A percentile compares a stretch with the other conserved stretches of the same genome.
Conservation (phyloP, 352 stramenopile species). For the Halophytophthora batemanensis region DNA sequence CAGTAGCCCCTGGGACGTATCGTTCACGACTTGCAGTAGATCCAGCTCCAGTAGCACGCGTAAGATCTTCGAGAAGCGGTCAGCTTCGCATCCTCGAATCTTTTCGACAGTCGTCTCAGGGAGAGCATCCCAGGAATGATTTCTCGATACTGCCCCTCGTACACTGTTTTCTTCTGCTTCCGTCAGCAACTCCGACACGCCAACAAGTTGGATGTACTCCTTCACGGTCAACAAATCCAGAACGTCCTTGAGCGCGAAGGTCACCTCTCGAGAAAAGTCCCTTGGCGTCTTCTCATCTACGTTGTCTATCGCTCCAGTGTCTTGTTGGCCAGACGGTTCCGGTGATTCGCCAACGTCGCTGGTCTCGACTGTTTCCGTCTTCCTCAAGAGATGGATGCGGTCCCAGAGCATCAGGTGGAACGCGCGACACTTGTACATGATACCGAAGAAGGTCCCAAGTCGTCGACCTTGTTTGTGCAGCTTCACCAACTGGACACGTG, state of each 20-base stretch:
- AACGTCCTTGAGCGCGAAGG: slow-evolving; percentile 71
- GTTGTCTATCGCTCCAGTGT: neutral
- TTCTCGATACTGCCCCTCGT: slow-evolving; percentile 33
- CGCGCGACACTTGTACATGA: slow-evolving; percentile 60
- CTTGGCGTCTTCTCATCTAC: neutral
- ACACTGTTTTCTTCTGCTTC: slow-evolving; percentile 63
- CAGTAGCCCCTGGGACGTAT: slow-evolving; percentile 54
- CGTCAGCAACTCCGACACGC: slow-evolving; percentile 56
- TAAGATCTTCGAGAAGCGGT: slow-evolving; percentile 68
- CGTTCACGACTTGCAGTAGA: slow-evolving; percentile 51
- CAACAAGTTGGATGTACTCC: slow-evolving; percentile 75
- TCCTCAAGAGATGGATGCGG: slow-evolving; percentile 25
- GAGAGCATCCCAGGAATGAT: slow-evolving; percentile 49
- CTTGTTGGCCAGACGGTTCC: neutral
- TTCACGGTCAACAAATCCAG: slow-evolving; percentile 58
- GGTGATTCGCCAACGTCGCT: neutral
- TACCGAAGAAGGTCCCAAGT: slow-evolving; percentile 71
- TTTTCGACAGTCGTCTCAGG: slow-evolving; percentile 41
- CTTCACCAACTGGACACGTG: slow-evolving; percentile 50
- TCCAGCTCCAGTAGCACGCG: slow-evolving; percentile 68
- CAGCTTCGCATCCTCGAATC: slow-evolving; percentile 61
- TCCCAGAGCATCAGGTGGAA: slow-evolving; percentile 72
- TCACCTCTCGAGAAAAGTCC: slow-evolving; percentile 15
- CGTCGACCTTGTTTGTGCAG: slow-evolving; percentile 69
- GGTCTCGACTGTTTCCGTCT: slow-evolving; percentile 6